phyloP scores from a whole-genome alignment of 2,329 filamentous ascomycete species.

The Penicillium sp. region DNA sequence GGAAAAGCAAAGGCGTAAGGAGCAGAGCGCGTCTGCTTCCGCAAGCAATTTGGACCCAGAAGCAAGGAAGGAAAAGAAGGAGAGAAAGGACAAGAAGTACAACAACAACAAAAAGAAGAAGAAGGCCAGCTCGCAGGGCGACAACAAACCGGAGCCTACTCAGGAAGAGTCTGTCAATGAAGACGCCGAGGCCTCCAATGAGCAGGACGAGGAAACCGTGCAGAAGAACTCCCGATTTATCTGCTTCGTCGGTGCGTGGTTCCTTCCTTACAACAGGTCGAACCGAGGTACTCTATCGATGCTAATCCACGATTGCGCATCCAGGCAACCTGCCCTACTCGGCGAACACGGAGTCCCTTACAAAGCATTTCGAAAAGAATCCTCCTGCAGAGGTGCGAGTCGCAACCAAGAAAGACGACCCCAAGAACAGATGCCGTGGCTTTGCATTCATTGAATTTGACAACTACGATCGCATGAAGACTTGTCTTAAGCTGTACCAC shows the following conservation, averaged over 20 bases:
- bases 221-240: slow-evolving; percentile 61
- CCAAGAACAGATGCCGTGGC: slow-evolving; percentile 62
- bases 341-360: slow-evolving; percentile 67
- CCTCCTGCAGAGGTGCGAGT: slow-evolving; percentile 68
- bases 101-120: slow-evolving; percentile 16
- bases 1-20: neutral
- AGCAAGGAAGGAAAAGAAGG: slow-evolving; percentile 9
- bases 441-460: slow-evolving; percentile 89
- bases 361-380: slow-evolving; percentile 74
- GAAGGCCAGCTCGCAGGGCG: slow-evolving; percentile 2
- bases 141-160: neutral
- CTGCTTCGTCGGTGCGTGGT: slow-evolving; percentile 65
- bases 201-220: slow-evolving; percentile 8
- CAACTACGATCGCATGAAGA: slow-evolving; percentile 84
- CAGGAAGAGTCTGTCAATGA: neutral
- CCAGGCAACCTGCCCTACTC: slow-evolving; percentile 83
- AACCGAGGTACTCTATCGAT: too few species aligned
- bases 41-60: too few species aligned
- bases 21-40: too few species aligned
- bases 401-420: slow-evolving; percentile 63
- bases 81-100: slow-evolving; percentile 18
- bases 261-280: neutral
- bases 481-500: slow-evolving; percentile 85
- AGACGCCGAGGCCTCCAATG: slow-evolving; percentile 2
- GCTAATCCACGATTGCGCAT: slow-evolving; percentile 7